These are phyloP conservation scores for Cladophialophora immunda DNA, from an alignment of 2,329 filamentous ascomycete genomes.

Conservation along the genomic window DNA sequence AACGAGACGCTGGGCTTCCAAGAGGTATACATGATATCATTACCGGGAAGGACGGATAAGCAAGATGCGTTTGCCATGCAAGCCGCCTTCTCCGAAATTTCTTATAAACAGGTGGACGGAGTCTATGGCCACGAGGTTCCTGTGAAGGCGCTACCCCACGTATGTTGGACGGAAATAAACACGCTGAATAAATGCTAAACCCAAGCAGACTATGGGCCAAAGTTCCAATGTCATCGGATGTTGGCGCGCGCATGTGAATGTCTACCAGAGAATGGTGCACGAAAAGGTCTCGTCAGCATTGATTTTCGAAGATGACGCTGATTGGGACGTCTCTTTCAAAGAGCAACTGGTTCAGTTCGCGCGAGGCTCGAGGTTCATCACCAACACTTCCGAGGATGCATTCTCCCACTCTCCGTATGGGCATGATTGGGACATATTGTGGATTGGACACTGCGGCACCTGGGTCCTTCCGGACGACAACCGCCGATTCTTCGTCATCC, in stretches of 20 bases:
- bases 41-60: conserved; percentile 60
- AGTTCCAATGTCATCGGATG: conserved; percentile 38
- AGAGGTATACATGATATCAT: conserved; percentile 57
- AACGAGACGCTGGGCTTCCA: conserved; percentile 42
- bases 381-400: conserved; percentile 40
- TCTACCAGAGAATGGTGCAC: conserved; percentile 53
- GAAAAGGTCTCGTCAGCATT: conserved; percentile 58
- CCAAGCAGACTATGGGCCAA: conserved; percentile 32
- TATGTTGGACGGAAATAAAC: conserved; percentile 10
- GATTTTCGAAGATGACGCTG: conserved; percentile 65
- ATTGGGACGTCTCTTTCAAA: conserved; percentile 65
- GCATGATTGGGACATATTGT: conserved; percentile 63
- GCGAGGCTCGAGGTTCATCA: conserved; percentile 44
- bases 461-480: conserved; percentile 43
- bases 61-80: conserved; percentile 58
- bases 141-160: conserved; percentile 37
- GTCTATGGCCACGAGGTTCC: conserved; percentile 34
- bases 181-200: conserved; percentile 16
- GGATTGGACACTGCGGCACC: conserved; percentile 60
- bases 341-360: conserved; percentile 56
- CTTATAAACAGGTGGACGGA: conserved; percentile 36
- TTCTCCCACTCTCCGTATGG: conserved; percentile 56
- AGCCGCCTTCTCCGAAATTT: conserved; percentile 49
- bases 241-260: conserved; percentile 54
- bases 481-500: conserved; percentile 43